phyloP scores from a whole-genome alignment of 2,329 filamentous ascomycete species.

The Penicillium sp. region DNA sequence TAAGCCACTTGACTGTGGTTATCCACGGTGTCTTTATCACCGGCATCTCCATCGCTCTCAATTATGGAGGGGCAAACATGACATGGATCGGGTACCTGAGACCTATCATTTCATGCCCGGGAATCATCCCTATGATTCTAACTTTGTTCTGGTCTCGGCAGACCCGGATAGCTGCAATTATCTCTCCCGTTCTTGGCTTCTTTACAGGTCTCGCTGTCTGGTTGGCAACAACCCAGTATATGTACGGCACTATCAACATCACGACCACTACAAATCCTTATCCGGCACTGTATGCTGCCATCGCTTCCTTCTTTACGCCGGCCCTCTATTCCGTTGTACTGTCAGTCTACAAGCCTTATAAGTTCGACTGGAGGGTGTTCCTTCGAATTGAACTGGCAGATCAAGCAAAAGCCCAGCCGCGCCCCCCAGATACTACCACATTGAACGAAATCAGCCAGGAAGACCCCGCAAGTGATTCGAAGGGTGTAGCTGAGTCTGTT shows the following conservation, averaged over 20 bases:
- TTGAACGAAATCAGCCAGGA: constrained; percentile 11
- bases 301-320: constrained; percentile 47
- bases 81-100: constrained; percentile 46
- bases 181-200: constrained; percentile 40
- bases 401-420: constrained; percentile 28
- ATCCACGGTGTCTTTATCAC: constrained; percentile 50
- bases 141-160: constrained; percentile 47
- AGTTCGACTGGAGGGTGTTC: constrained; percentile 47
- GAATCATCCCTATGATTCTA: constrained; percentile 46
- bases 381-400: constrained; percentile 47
- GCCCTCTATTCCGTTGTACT: constrained; percentile 47
- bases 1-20: constrained; percentile 49
- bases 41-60: constrained; percentile 46
- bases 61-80: constrained; percentile 50
- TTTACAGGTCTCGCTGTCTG: constrained; percentile 44
- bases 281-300: constrained; percentile 46
- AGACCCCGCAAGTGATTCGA: not conserved
- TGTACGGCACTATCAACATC: constrained; percentile 43
- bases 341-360: constrained; percentile 39
- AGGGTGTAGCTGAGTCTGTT: not conserved
- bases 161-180: constrained; percentile 44
- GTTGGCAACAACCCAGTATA: constrained; percentile 40
- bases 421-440: constrained; percentile 7
- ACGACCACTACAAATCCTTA: constrained; percentile 39
- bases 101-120: constrained; percentile 42